These are phyloP conservation scores for Dipteronia dyeriana DNA, from an alignment of 345 rosid genomes.

Conservation along the genomic window DNA sequence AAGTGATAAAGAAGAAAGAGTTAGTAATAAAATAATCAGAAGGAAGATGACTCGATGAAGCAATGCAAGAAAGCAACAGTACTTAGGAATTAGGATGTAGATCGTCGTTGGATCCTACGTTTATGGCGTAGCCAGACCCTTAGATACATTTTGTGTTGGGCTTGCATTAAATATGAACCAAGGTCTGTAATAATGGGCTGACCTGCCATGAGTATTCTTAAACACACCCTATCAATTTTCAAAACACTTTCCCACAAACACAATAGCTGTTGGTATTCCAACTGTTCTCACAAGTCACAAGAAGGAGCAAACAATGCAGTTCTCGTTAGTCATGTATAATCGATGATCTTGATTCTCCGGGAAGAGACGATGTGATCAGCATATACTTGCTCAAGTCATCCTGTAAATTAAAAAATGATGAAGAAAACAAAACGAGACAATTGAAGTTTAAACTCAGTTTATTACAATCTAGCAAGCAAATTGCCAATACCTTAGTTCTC, in stretches of 20 bases:
- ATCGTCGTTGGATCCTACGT: no score
- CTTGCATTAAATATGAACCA: no score
- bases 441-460: slow-evolving; percentile 7
- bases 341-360: slow-evolving; percentile 39
- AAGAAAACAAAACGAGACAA: slow-evolving; percentile 14
- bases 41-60: no score
- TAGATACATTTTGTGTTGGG: no score
- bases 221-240: no score
- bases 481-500: slow-evolving; percentile 47
- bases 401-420: slow-evolving; percentile 28
- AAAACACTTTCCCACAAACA: slow-evolving; percentile 38
- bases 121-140: no score
- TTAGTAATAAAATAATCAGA: no score
- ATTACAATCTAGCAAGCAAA: not conserved
- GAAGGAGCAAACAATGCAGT: slow-evolving; percentile 68
- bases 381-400: slow-evolving; percentile 50
- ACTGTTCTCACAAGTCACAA: slow-evolving; percentile 50
- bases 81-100: no score
- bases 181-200: no score
- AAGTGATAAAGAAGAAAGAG: no score
- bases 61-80: no score
- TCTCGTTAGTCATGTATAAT: slow-evolving; percentile 75
- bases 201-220: no score
- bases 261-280: slow-evolving; percentile 66
- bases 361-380: slow-evolving; percentile 46